Evolutionary conservation across 75 land plant genomes (phyloP).

Genomic region (Isoetes taiwanensis): DNA sequence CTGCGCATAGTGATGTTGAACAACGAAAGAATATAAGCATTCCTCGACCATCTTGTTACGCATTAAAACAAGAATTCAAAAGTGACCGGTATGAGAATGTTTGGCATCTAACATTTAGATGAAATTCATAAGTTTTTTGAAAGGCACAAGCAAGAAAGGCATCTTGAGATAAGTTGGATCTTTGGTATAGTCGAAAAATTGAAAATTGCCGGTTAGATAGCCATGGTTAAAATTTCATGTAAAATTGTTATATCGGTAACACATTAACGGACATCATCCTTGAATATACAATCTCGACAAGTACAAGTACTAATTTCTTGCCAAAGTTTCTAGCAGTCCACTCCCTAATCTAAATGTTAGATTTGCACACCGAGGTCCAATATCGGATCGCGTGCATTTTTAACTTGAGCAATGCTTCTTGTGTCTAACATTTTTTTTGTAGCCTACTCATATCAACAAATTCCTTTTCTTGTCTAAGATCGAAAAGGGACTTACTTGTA

Average conservation of each 20-base stretch:
- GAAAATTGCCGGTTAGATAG: too few species aligned
- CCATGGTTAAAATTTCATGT: too few species aligned
- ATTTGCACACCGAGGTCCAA: not conserved
- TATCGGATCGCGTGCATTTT: too few species aligned
- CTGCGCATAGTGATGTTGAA: not conserved
- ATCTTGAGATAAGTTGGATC: too few species aligned
- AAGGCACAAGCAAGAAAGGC: too few species aligned
- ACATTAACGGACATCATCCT: too few species aligned
- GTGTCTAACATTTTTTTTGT: not conserved
- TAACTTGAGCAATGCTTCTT: too few species aligned
- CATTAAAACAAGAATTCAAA: not conserved
- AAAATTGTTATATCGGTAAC: too few species aligned
- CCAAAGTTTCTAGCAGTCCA: not conserved
- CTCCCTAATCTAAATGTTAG: not conserved
- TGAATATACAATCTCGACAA: too few species aligned
- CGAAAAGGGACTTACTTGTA: slow-evolving; percentile 19
- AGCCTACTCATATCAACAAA: not conserved
- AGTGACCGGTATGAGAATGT: not conserved
- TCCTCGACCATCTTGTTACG: not conserved
- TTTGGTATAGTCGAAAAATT: too few species aligned
- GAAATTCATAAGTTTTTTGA: too few species aligned
- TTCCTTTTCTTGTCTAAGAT: not conserved
- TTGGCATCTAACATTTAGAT: too few species aligned
- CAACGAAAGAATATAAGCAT: not conserved
- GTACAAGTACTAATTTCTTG: slow-evolving; percentile 9